Evolutionary conservation across 1,139 yeast genomes (phyloP).

Genomic region (Sugiyamaella neomexicana): DNA sequence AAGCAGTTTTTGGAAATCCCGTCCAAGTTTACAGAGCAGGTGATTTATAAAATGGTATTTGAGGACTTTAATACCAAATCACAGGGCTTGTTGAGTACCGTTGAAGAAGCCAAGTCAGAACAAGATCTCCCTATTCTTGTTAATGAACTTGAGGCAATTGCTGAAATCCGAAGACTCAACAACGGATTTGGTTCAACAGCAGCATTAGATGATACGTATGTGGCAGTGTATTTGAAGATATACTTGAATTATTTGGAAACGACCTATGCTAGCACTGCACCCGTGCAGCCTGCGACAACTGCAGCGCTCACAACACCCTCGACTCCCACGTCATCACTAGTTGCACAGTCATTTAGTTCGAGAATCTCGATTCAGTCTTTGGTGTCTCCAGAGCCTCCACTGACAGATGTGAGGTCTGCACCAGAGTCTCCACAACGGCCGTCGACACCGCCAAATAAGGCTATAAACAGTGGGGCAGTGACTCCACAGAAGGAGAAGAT

Average conservation of each 20-base stretch:
- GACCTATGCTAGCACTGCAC: background rate
- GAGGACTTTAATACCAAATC: conserved; percentile 45
- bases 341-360: conserved; percentile 16
- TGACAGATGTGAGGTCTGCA: conserved; percentile 6
- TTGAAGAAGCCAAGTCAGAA: conserved; percentile 24
- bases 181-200: conserved; percentile 85
- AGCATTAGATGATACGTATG: conserved; percentile 70
- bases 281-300: background rate
- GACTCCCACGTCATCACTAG: background rate
- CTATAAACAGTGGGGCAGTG: conserved; percentile 9
- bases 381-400: conserved; percentile 17
- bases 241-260: conserved; percentile 31
- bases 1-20: conserved; percentile 50
- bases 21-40: conserved; percentile 54
- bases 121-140: conserved; percentile 25
- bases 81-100: conserved; percentile 27
- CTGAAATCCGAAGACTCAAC: conserved; percentile 68
- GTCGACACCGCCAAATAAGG: conserved; percentile 20
- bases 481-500: conserved; percentile 27
- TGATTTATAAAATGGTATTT: conserved; percentile 50
- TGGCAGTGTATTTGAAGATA: conserved; percentile 58
- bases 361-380: conserved; percentile 31
- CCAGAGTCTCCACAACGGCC: conserved; percentile 21
- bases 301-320: background rate
- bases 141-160: conserved; percentile 49